Evolutionary conservation across 2,329 filamentous ascomycete species (phyloP).

Genomic region (Cercospora sp.): DNA sequence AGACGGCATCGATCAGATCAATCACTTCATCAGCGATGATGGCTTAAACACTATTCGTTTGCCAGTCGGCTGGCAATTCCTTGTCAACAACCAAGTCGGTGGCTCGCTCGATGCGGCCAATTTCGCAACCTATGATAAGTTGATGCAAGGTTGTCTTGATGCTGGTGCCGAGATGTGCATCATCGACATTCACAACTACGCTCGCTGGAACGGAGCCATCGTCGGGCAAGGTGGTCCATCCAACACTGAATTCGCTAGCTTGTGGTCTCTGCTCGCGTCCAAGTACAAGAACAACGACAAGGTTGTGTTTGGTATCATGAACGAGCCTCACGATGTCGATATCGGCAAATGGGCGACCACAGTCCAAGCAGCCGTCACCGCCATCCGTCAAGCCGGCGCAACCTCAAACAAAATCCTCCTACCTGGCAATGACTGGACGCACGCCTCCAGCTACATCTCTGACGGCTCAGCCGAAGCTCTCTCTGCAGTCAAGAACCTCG

Average conservation of each 20-base stretch:
- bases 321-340: slow-evolving; percentile 57
- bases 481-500: slow-evolving; percentile 33
- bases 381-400: slow-evolving; percentile 63
- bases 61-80: slow-evolving; percentile 46
- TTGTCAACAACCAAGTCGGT: slow-evolving; percentile 33
- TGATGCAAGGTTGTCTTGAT: slow-evolving; percentile 36
- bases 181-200: slow-evolving; percentile 39
- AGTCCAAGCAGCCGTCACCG: slow-evolving; percentile 64
- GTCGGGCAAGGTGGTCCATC: slow-evolving; percentile 66
- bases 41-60: slow-evolving; percentile 60
- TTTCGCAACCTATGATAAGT: slow-evolving; percentile 34
- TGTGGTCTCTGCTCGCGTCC: slow-evolving; percentile 59
- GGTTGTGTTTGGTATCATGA: slow-evolving; percentile 68
- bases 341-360: slow-evolving; percentile 60
- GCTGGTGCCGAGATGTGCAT: slow-evolving; percentile 43
- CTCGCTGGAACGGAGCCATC: slow-evolving; percentile 56
- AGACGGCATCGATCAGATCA: slow-evolving; percentile 49
- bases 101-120: slow-evolving; percentile 31
- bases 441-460: slow-evolving; percentile 31
- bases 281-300: slow-evolving; percentile 59
- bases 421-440: slow-evolving; percentile 58
- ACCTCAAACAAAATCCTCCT: slow-evolving; percentile 63
- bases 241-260: slow-evolving; percentile 57
- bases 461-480: slow-evolving; percentile 36
- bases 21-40: slow-evolving; percentile 58